Base-by-base conservation (phyloP, 1,139 yeast genomes). In the Yamadazyma trypodendri region DNA sequence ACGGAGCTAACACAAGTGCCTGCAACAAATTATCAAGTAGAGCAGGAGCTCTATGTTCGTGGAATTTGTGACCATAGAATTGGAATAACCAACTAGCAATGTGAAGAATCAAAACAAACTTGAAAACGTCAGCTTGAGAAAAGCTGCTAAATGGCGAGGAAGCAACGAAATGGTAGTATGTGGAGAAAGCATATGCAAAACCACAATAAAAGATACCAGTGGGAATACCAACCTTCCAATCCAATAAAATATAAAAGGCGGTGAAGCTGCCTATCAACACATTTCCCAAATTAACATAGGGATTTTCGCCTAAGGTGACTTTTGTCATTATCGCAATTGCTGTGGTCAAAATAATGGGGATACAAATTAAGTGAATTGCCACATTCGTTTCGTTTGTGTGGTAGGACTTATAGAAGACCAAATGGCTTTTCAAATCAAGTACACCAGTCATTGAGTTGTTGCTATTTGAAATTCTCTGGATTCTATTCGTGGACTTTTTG, bases 1-100 rank as follows among this genome's bases (percentile, higher is more conserved):
- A 88, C 2, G 97, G 97, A 0, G 97, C 97, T 49, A 89, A 69
- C 0, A 90, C 90, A 24, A 92, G 58, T 2, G 97, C 95, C 55
- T 89, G 97, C 10, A 83, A 63, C 37, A 88, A 64, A 54, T 83
- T 90, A 53, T 89, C 96, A 36, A 87, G 58, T 41, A 92, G 63
- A 0, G 97, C 97, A 0, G 98, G 98, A 1, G 90, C 86, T 35
- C 90, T 71, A 44, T 72, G 73, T 56, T 92, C 98, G 52, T 79
- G 86, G 13, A 77, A 72, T 2, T 85, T 92, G 55, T 92, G 97
- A 4, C 97, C 97, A 42, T 84, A 70, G 59, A 92, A 89, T 55
- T 92, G 97, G n/a, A 80, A 80, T 15, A 80, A 52, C 97, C 98
- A 92, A 11, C 85, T 67, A 2, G 60, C 33, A 0, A 73, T 56